Conservation (phyloP, 257 asterid genomes). For the Forsythia viridissima region DNA sequence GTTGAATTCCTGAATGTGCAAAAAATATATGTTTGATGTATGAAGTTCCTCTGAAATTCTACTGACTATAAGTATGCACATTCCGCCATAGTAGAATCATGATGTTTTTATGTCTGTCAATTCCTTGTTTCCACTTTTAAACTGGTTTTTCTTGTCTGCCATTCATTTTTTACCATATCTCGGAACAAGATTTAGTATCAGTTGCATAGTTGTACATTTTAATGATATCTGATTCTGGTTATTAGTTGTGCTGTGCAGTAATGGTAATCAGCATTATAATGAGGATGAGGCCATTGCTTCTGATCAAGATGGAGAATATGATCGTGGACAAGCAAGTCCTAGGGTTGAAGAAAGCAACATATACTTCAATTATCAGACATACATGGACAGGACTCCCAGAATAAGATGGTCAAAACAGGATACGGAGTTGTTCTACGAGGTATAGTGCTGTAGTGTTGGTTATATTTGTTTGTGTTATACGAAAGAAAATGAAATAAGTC, state of each 20-base stretch:
- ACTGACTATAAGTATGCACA: not conserved
- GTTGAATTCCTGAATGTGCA: not conserved
- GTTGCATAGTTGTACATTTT: not conserved
- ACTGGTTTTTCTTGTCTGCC: not conserved
- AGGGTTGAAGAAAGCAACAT: constrained; percentile 42
- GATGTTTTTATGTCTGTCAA: not conserved
- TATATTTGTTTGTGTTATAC: not conserved
- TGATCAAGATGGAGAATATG: constrained; percentile 37
- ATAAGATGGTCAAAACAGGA: constrained; percentile 84
- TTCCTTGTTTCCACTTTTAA: constrained; percentile 6
- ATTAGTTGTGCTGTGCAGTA: constrained; percentile 44
- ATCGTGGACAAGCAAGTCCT: constrained; percentile 42
- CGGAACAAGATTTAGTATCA: not conserved
- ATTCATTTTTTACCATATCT: not conserved
- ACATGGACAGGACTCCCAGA: constrained; percentile 70
- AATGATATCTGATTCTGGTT: constrained; percentile 19
- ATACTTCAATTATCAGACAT: constrained; percentile 74
- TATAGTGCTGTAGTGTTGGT: constrained; percentile 28
- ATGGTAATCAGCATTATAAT: constrained; percentile 38
- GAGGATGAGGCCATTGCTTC: constrained; percentile 39
- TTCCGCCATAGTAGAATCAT: not conserved
- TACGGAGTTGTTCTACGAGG: constrained; percentile 88
- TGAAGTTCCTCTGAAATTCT: not conserved
- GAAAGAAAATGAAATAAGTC: not conserved
- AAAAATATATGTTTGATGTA: not conserved